A percentile compares a stretch with the other conserved stretches of the same genome.
These are phyloP conservation scores for Gossypium sturtianum DNA, from an alignment of 345 rosid species.

Conservation along the genomic window DNA sequence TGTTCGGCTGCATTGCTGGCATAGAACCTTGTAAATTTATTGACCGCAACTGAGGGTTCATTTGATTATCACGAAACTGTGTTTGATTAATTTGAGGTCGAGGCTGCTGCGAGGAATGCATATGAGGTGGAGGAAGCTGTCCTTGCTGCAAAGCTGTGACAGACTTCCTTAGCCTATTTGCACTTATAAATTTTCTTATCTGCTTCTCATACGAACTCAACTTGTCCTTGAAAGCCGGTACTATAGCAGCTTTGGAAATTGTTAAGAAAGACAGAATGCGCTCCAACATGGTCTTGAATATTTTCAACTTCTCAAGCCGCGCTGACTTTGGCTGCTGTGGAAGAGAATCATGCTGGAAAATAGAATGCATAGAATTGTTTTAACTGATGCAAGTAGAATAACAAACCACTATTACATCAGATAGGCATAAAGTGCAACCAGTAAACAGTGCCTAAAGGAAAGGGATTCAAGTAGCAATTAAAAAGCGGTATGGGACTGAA, in stretches of 20 bases:
- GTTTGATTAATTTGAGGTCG: too few relatives aligned
- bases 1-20: slow-evolving; percentile 29
- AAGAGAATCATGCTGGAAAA: slow-evolving; percentile 43
- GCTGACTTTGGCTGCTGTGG: slow-evolving; percentile 68
- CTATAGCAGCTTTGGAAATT: slow-evolving; percentile 40
- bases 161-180: slow-evolving; percentile 56
- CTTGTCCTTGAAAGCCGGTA: slow-evolving; percentile 57
- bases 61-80: too few relatives aligned
- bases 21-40: slow-evolving; percentile 30
- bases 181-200: slow-evolving; percentile 47
- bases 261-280: slow-evolving; percentile 47
- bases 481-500: neutral
- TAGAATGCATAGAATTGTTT: slow-evolving; percentile 17
- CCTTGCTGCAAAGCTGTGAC: slow-evolving; percentile 51
- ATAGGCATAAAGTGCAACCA: neutral
- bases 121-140: slow-evolving; percentile 55
- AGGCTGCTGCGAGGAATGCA: too few relatives aligned
- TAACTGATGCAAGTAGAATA: slow-evolving; percentile 17
- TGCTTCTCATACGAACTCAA: slow-evolving; percentile 65
- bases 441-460: neutral
- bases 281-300: slow-evolving; percentile 64
- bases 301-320: slow-evolving; percentile 66
- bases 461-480: neutral
- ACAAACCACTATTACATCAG: neutral
- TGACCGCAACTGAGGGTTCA: too few relatives aligned